These are phyloP conservation scores for Penicillium sp. DNA, from an alignment of 2,329 filamentous ascomycete genomes.

Conservation along the genomic window DNA sequence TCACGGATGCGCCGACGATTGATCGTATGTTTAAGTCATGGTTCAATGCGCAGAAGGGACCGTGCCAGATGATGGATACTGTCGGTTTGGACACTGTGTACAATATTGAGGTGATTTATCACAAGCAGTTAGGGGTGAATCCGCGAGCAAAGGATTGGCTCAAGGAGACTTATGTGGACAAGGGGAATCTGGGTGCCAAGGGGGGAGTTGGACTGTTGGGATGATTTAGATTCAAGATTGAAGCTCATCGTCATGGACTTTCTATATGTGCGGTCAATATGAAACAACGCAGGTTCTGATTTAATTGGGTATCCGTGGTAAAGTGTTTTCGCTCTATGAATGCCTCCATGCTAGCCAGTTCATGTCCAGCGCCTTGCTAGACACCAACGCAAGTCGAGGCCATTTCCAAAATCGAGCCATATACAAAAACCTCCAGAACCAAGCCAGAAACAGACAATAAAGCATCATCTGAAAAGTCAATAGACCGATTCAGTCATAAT, in stretches of 20 bases:
- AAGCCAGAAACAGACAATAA: not conserved
- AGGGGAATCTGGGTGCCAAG: constrained; percentile 19
- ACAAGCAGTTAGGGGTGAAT: constrained; percentile 6
- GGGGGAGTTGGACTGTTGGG: constrained; percentile 13
- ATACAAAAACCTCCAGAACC: not conserved
- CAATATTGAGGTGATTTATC: constrained; percentile 18
- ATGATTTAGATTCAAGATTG: constrained; percentile 2
- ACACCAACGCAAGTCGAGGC: too few species aligned
- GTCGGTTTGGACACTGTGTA: constrained; percentile 22
- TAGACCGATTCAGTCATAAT: constrained; percentile 1
- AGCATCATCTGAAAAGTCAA: not conserved
- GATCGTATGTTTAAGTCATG: constrained; percentile 21
- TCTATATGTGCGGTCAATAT: too few species aligned
- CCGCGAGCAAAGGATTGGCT: constrained; percentile 15
- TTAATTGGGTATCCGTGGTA: not conserved
- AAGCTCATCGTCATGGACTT: too few species aligned
- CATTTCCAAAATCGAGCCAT: not conserved
- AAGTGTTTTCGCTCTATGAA: not conserved
- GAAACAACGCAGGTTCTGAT: not conserved
- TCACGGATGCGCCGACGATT: constrained; percentile 15
- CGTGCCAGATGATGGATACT: constrained; percentile 21
- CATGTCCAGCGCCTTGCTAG: too few species aligned
- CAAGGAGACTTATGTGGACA: constrained; percentile 16
- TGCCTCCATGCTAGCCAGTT: too few species aligned
- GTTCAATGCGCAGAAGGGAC: constrained; percentile 18